A percentile compares a stretch with the other conserved stretches of the same genome.
These are phyloP conservation scores for Bullera alba DNA, from an alignment of 768 basidiomycete species.

Conservation along the genomic window DNA sequence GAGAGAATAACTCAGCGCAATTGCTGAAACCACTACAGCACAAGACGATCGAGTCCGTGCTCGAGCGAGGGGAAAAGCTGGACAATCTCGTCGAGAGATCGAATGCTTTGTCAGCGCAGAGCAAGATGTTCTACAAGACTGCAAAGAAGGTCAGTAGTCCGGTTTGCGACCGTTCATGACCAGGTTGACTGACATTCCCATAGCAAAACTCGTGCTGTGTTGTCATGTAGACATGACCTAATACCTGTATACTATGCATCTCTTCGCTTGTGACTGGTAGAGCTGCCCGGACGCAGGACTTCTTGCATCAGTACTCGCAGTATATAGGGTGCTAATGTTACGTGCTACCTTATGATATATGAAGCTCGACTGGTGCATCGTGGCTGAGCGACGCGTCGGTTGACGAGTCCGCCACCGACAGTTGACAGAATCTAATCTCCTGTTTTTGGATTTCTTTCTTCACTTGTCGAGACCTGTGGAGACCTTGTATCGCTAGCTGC, in stretches of 20 bases:
- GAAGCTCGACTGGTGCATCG: too few species aligned
- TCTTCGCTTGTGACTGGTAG: too few species aligned
- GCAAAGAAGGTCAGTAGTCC: constrained; percentile 77
- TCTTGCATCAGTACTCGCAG: too few species aligned
- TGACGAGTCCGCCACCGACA: too few species aligned
- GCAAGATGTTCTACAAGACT: constrained; percentile 99
- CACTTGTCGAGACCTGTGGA: too few species aligned
- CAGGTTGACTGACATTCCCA: background rate
- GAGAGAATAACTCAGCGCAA: background rate
- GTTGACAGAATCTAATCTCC: too few species aligned
- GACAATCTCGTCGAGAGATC: constrained; percentile 93
- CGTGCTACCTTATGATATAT: too few species aligned
- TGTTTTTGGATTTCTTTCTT: too few species aligned
- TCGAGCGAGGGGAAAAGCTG: constrained; percentile 91
- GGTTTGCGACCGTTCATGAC: background rate
- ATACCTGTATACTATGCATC: background rate
- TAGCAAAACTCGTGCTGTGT: constrained; percentile 95
- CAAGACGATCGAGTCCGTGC: constrained; percentile 96
- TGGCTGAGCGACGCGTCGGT: too few species aligned
- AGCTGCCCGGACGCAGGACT: background rate
- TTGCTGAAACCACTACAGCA: constrained; percentile 72
- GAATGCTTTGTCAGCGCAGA: constrained; percentile 75
- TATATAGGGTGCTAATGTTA: too few species aligned
- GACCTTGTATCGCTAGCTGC: too few species aligned
- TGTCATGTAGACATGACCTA: constrained; percentile 48